A percentile compares a stretch with the other conserved stretches of the same genome.
Conservation (phyloP, 345 rosid species). For the Melaleuca quinquenervia region DNA sequence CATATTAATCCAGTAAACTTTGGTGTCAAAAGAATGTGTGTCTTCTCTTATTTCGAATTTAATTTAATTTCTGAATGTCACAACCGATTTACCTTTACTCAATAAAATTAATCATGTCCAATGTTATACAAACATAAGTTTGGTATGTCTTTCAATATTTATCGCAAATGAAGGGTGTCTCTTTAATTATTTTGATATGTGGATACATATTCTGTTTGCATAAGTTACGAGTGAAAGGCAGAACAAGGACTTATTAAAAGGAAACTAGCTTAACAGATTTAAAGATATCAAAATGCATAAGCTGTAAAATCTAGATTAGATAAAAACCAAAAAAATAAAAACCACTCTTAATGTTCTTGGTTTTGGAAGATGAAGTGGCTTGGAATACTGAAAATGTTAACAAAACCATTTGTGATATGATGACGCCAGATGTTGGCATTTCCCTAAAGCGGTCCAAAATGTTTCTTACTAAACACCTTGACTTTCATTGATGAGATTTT, state of each 20-base stretch:
- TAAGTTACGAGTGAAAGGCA: background rate
- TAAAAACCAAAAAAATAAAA: background rate
- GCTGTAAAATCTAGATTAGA: background rate
- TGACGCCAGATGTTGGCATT: background rate
- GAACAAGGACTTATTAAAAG: background rate
- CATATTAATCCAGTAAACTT: background rate
- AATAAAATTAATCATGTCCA: background rate
- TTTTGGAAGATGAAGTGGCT: background rate
- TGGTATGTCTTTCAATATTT: background rate
- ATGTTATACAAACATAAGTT: background rate
- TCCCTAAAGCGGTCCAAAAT: too few relatives aligned
- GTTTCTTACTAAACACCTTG: too few relatives aligned
- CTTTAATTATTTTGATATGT: background rate
- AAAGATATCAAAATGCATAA: background rate
- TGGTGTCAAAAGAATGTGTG: background rate
- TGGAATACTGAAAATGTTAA: background rate
- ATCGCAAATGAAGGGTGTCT: background rate
- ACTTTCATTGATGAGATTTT: too few relatives aligned
- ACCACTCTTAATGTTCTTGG: too few relatives aligned
- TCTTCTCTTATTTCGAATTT: background rate
- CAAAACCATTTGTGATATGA: background rate
- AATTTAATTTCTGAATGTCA: rapidly evolving
- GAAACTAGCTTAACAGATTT: background rate
- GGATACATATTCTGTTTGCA: background rate
- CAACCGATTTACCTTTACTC: background rate